Evolutionary conservation across 352 stramenopile species (phyloP), one percentile per base, ranked within the genome.

Genomic region (Bremia lactucae): DNA sequence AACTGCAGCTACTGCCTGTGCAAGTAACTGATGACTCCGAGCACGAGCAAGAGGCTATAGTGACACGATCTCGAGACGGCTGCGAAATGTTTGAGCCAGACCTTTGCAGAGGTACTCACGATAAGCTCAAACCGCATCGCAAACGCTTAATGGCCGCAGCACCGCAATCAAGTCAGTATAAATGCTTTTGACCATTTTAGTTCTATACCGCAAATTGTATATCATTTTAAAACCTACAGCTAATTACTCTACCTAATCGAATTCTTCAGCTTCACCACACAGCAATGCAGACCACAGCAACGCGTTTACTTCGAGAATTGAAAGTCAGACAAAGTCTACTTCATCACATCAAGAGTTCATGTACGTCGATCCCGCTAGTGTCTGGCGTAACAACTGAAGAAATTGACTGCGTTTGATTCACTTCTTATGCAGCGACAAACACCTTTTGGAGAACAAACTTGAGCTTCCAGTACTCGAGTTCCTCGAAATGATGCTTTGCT

Each of bases 401-500:
- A 14, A 25, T 35, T n/a, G 19, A 43, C n/a, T 20, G 14, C 46
- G 13, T 19, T 13, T 24, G 18, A 21, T 39, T 15, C 34, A 49
- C 43, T 31, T 37, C 9, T 36, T 52, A 21, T 50, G 36, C 34
- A 82, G 67, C 10, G 33, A 71, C 11, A 68, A 67, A 26, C 62
- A 79, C 31, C 41, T 65, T 22, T 41, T 80, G 43, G 65, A 78
- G 9, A 51, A 72, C 38, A 65, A 62, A 19, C 46, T 83, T 15
- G 62, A 77, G 34, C 15, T 68, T 9, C 46, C 58, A n/a, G 55
- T 82, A 22, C 55, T 79, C 35, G 65, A 83, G 42, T 81, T 83
- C 55, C 61, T 83, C 31, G 53, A 77, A 25, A 73, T 78, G 65
- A 77, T 79, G 55, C 61, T 82, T 16, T 53, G 59, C 25, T 83